These are phyloP conservation scores for Candida jianshihensis DNA, from an alignment of 805 yeast genomes.

Conservation along the genomic window DNA sequence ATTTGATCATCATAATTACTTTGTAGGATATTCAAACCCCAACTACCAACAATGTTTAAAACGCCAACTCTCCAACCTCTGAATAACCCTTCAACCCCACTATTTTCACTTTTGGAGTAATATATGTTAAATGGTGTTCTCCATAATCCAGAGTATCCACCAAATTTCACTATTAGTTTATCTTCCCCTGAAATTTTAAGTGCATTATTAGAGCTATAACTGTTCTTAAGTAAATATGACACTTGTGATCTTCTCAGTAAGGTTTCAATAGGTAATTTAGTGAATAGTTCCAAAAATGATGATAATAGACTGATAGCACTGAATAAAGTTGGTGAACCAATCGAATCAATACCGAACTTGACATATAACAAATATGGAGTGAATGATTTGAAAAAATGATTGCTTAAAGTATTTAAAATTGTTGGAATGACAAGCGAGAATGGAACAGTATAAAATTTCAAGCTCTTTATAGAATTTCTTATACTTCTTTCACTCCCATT, in stretches of 20 bases:
- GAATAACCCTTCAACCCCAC: slow-evolving; percentile 50
- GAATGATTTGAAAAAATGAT: slow-evolving; percentile 54
- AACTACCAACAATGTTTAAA: slow-evolving; percentile 70
- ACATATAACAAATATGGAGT: slow-evolving; percentile 60
- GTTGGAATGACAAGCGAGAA: slow-evolving; percentile 59
- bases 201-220: slow-evolving; percentile 21
- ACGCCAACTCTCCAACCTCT: slow-evolving; percentile 92
- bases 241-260: slow-evolving; percentile 80
- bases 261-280: slow-evolving; percentile 84
- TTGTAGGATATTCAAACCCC: slow-evolving; percentile 64
- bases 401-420: slow-evolving; percentile 51
- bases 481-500: slow-evolving; percentile 53
- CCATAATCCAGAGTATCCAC: slow-evolving; percentile 47
- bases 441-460: slow-evolving; percentile 50
- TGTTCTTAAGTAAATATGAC: slow-evolving; percentile 40
- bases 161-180: slow-evolving; percentile 54
- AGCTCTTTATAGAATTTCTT: slow-evolving; percentile 51
- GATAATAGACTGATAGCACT: slow-evolving; percentile 52
- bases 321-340: slow-evolving; percentile 53
- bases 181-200: slow-evolving; percentile 36
- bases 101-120: slow-evolving; percentile 33
- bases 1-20: slow-evolving; percentile 38
- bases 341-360: slow-evolving; percentile 58
- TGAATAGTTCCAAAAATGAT: slow-evolving; percentile 61
- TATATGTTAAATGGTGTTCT: slow-evolving; percentile 44